Base-by-base conservation (phyloP, 2,329 filamentous ascomycete genomes). In the Ophiostoma tasmaniense region DNA sequence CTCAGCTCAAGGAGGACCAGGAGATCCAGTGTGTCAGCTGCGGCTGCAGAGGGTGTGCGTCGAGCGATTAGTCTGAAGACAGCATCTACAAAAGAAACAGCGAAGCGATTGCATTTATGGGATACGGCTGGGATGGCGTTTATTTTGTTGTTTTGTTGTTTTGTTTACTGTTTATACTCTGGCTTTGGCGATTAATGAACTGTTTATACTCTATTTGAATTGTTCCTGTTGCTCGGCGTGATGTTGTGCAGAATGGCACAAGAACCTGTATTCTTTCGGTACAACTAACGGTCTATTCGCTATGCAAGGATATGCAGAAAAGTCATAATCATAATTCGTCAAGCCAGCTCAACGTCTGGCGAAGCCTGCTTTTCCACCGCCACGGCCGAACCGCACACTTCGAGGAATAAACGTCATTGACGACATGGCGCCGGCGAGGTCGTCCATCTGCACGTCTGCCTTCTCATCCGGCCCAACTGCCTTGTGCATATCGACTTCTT, bases 1-100 rank as follows among this genome's bases (percentile, higher is more conserved):
- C 92, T 39, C 87, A 96, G 78, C 80, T 99, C 76, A 97, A 97
- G 79, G 93, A 96, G 75, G 89, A 92, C 59, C 90, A 95, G 77
- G 90, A 91, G 50, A 89, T 98, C 39, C 90, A 98, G 79, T 99
- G 95, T 76, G 92, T 98, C 67, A 97, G 87, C 79, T 99, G 95
- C 79, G 95, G 95, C 10, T 99, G 95, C 78, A 85, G 91, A 76
- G 94, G 94, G 0, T 98, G 94, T 78, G 87, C 91, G 20, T 70
- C 69, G 28, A 70, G 69, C 39, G 69, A 70, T n/a, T 70, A 50
- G 62, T 22, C 3, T 14, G 42, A 17, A 52, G 11, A 52, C 5
- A 13, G 14, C 52, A 59, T 28, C 8, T 59, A 28, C 25, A 14
- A 30, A 61, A 3, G n/a, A 25, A 42, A 65, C 14, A 65, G 35